Base-by-base conservation (phyloP, 805 yeast species). In the Cyberlindnera japonica region DNA sequence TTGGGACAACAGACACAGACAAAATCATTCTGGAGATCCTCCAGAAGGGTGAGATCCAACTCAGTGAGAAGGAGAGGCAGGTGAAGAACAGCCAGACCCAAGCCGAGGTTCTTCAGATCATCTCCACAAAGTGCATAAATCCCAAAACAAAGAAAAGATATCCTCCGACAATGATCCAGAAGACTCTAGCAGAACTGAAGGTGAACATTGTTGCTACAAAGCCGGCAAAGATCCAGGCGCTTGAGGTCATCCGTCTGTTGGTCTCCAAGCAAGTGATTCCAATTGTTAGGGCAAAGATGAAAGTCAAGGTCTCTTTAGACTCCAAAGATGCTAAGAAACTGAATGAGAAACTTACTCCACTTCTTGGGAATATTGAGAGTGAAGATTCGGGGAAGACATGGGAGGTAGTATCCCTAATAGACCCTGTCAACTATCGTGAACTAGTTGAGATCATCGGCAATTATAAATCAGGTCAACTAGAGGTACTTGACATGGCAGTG, bases 251-350 rank as follows among this genome's bases (percentile, higher is more conserved):
- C 49, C 84, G 78, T 56, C 59, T 83, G 37, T 67, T 93, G 36
- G 81, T 86, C 4, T 75, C 80, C 23, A 75, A 77, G 49, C 98
- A 93, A 62, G 68, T 89, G 23, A 83, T 93, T 20, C 98, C 98
- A 9, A 90, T 93, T 42, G 95, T 88, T 0, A 73, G 99, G 50
- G 98, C 98, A 0, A 82, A 83, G 54, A 93, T 93, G 99, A 81
- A 87, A 63, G 74, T 93, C 28, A 79, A 80, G 49, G 66, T 88
- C n/a, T 62, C 72, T 0, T 63, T 85, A 34, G 69, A 72, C 18
- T 67, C 73, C 8, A 75, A 81, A 47, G 79, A 75, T 4, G 74
- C 75, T 13, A 69, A 71, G 35, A 63, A 62, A 34, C 57, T 70
- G 33, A 57, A 61, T 8, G 77, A 72, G 17, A 63, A 64, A 31